These are phyloP conservation scores for Eucalyptus pauciflora DNA, from an alignment of 345 rosid genomes.

Conservation along the genomic window DNA sequence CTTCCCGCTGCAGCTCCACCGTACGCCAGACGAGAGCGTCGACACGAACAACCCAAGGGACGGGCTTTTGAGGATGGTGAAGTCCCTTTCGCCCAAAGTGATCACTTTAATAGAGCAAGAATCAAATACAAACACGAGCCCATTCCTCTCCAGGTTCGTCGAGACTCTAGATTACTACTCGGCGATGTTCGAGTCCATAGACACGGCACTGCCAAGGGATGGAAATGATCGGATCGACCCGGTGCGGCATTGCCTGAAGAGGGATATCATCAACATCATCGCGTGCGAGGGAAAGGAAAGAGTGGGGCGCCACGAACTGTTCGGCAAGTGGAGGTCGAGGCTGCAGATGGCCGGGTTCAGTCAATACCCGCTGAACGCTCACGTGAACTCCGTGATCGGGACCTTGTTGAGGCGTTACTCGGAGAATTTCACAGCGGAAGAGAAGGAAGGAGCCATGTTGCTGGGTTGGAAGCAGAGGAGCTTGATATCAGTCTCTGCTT, in stretches of 20 bases:
- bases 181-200: slow-evolving; percentile 68
- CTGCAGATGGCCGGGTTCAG: slow-evolving; percentile 60
- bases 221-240: slow-evolving; percentile 33
- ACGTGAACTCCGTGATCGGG: slow-evolving; percentile 43
- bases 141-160: slow-evolving; percentile 44
- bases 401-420: slow-evolving; percentile 39
- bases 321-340: slow-evolving; percentile 72
- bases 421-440: slow-evolving; percentile 33
- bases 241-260: slow-evolving; percentile 59
- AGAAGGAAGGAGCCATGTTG: slow-evolving; percentile 58
- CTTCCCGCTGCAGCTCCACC: slow-evolving; percentile 66
- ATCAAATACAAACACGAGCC: slow-evolving; percentile 67
- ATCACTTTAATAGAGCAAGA: slow-evolving; percentile 65
- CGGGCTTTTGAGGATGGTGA: slow-evolving; percentile 53
- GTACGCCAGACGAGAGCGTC: slow-evolving; percentile 65
- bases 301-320: slow-evolving; percentile 59
- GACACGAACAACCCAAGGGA: slow-evolving; percentile 63
- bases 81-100: slow-evolving; percentile 56
- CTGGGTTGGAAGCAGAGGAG: slow-evolving; percentile 61
- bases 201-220: slow-evolving; percentile 37
- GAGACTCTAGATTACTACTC: slow-evolving; percentile 53
- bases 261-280: slow-evolving; percentile 56
- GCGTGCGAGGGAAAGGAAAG: slow-evolving; percentile 70
- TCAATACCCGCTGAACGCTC: slow-evolving; percentile 40
- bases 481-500: slow-evolving; percentile 61